Percentiles rank a stretch among this genome's conserved stretches.
Conservation (phyloP, 768 basidiomycete species). For the Lyophyllum decastes region DNA sequence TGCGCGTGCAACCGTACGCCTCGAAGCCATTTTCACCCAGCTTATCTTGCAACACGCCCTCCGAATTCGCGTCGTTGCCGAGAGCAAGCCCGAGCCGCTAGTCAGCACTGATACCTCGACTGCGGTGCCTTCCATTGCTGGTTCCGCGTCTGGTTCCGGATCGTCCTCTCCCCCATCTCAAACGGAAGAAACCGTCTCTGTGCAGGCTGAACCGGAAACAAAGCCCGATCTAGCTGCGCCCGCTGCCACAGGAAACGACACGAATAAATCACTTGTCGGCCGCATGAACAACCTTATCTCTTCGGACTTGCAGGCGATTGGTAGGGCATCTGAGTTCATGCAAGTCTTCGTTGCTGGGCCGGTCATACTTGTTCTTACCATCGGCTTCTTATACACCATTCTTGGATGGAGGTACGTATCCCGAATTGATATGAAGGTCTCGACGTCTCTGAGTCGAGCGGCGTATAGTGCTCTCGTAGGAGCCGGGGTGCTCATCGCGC, state of each 20-base stretch:
- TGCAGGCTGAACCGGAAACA: not conserved
- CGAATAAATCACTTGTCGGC: conserved; percentile 47
- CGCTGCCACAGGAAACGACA: not conserved
- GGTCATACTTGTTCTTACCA: conserved; percentile 35
- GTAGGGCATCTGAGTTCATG: conserved; percentile 33
- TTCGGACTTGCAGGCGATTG: conserved; percentile 49
- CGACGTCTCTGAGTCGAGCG: not conserved
- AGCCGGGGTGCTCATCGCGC: conserved; percentile 45
- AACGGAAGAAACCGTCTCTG: not conserved
- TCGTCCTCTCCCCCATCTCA: conserved; percentile 2
- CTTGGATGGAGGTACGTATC: conserved; percentile 44
- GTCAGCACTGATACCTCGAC: conserved; percentile 4
- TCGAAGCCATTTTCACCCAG: conserved; percentile 46
- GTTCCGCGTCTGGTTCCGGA: not conserved
- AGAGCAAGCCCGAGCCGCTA: conserved; percentile 12
- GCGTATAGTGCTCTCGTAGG: conserved; percentile 55
- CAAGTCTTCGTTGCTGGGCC: conserved; percentile 37
- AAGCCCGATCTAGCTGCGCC: conserved; percentile 9
- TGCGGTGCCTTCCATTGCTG: not conserved
- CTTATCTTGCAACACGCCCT: conserved; percentile 49
- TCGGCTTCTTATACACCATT: conserved; percentile 43
- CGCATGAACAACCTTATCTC: conserved; percentile 78
- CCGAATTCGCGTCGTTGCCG: conserved; percentile 59
- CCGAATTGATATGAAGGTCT: not conserved
- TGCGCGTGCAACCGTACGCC: conserved; percentile 45